A percentile compares a stretch with the other conserved stretches of the same genome.
These are phyloP conservation scores for Salvia splendens DNA, from an alignment of 257 asterid species.

Conservation along the genomic window DNA sequence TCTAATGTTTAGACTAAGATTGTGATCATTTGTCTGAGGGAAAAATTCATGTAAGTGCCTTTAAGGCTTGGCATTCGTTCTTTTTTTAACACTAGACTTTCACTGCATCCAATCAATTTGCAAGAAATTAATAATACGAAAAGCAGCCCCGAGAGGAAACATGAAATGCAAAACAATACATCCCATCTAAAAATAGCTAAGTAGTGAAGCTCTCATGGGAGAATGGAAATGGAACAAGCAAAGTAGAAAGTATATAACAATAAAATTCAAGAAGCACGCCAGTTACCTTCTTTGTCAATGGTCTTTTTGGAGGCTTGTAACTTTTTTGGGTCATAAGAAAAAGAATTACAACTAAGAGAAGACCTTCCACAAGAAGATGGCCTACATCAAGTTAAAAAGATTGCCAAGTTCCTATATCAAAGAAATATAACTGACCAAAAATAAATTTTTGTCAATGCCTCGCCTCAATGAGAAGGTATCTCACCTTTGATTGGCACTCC, in stretches of 20 bases:
- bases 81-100: not conserved
- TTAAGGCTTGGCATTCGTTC: slow-evolving; percentile 3
- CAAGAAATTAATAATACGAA: slow-evolving; percentile 10
- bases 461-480: slow-evolving; percentile 20
- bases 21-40: slow-evolving; percentile 8
- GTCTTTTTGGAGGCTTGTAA: slow-evolving; percentile 97
- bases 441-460: not conserved
- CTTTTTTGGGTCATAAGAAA: slow-evolving; percentile 84
- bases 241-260: slow-evolving; percentile 14
- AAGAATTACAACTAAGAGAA: slow-evolving; percentile 81
- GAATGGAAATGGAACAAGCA: slow-evolving; percentile 2
- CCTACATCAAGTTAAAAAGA: slow-evolving; percentile 52
- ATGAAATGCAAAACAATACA: too few relatives aligned
- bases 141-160: not conserved
- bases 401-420: not conserved
- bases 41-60: slow-evolving; percentile 6
- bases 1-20: slow-evolving; percentile 4
- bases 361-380: slow-evolving; percentile 90
- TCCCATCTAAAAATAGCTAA: too few relatives aligned
- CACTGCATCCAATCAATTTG: slow-evolving; percentile 1
- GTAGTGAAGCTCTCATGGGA: not conserved
- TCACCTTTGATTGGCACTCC: slow-evolving; percentile 92
- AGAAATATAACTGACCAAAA: not conserved
- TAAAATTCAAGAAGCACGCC: slow-evolving; percentile 10
- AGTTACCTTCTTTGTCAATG: slow-evolving; percentile 79